Base-by-base conservation (phyloP, 306 rosid genomes). In the Elaeagnus macrophylla region DNA sequence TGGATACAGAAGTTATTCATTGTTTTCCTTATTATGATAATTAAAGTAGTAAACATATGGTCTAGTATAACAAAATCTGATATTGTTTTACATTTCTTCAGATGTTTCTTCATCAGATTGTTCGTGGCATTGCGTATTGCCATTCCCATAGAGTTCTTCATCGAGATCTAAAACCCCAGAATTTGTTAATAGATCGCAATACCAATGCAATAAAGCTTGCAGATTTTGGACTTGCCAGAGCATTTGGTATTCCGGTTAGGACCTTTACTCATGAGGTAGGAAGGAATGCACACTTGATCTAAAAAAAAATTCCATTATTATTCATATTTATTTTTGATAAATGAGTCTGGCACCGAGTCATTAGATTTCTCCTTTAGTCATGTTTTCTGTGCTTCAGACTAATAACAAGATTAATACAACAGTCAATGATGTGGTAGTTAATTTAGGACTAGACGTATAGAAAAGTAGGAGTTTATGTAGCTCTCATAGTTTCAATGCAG, bases 61-160 rank as follows among this genome's bases (percentile, higher is more conserved):
- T 37, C 50, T 42, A 13, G 12, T 66, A 36, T 48, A 50, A 61
- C 59, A 65, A 70, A 67, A 55, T 57, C 49, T 78, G 53, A 64
- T 20, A 62, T 51, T 39, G 53, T 67, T 63, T 59, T 44, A 59
- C 53, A 36, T 69, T 69, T 77, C 59, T 77, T 79, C 89, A 91
- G 99, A 80, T 82, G 89, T 91, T 91, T 72, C 96, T 87, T 59
- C 82, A 91, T 69, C 99, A 91, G 77, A 91, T 91, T 76, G 95
- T 91, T 64, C 81, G 96, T 52, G 99, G 99, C 83, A 87, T 91
- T 80, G 99, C 99, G 62, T 91, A 91, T 66, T 91, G 99, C 53
- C 99, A 91, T 67, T 91, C 99, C 7, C 99, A 83, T 61, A 83
- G 99, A 79, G 95, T 91, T 87, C 99, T 91, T 69, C 99, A 91